Evolutionary conservation across 805 yeast genomes (phyloP), one percentile per base, ranked within the genome.

Genomic region (Cyberlindnera japonica): DNA sequence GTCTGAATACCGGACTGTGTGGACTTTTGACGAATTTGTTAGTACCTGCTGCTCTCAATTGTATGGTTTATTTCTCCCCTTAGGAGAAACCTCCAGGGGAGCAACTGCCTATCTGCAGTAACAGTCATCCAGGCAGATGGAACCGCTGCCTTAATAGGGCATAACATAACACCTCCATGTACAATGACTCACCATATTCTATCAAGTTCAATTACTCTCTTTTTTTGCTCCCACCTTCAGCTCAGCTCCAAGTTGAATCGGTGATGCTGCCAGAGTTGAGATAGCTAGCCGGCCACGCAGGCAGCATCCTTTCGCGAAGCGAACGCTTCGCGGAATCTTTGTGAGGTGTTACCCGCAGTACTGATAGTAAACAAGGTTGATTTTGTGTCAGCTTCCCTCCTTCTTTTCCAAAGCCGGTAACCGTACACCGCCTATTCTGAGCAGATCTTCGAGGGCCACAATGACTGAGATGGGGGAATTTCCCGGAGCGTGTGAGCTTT

Each of bases 1-100:
- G 56, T 54, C 37, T 50, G 54, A 33, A 55, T 55, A 11, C 59
- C 59, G 38, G 56, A 37, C 35, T 49, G 50, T 25, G 49, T 46
- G 17, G 55, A 49, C 53, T 49, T 25, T 10, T 15, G 12, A 20
- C 25, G 1, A 20, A 6, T 20, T 9, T 20, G 41, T 41, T 44
- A 37, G 44, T 35, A 33, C 6, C 8, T 16, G 29, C 12, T 11
- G 8, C 11, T 8, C 8, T 22, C 24, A 22, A 22, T 22, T 22
- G 24, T 9, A 22, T n/a, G n/a, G n/a, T n/a, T n/a, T n/a, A n/a
- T n/a, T n/a, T n/a, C n/a, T n/a, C n/a, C n/a, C n/a, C n/a, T n/a
- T n/a, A n/a, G n/a, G n/a, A n/a, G n/a, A n/a, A n/a, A n/a, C n/a
- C n/a, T n/a, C n/a, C n/a, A n/a, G n/a, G n/a, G n/a, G n/a, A n/a